phyloP scores from a whole-genome alignment of 2,329 filamentous ascomycete species.

The Calonectria multiphialidica region DNA sequence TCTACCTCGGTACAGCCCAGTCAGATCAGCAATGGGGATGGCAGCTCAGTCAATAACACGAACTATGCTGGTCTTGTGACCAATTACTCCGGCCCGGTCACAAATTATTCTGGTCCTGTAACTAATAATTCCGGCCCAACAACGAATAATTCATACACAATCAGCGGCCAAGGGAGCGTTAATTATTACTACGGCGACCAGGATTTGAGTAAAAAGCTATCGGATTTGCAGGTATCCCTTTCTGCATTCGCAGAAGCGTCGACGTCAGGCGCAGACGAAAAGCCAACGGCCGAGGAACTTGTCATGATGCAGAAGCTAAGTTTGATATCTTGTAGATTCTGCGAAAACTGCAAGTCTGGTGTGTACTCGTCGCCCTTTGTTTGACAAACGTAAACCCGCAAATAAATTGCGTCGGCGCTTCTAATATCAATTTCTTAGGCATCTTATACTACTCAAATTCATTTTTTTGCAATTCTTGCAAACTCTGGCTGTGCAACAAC shows the following conservation, averaged over 20 bases:
- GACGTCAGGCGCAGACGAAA: neutral
- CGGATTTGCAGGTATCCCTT: neutral
- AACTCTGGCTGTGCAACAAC: neutral
- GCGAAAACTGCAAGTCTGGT: neutral
- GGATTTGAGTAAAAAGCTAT: neutral
- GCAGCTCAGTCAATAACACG: neutral
- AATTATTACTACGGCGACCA: neutral
- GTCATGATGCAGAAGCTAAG: neutral
- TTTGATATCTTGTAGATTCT: neutral
- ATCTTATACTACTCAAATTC: neutral
- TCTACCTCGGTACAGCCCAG: neutral
- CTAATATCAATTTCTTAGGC: neutral
- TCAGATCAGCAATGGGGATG: neutral
- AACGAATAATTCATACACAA: neutral
- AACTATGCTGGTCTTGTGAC: neutral
- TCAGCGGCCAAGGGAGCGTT: neutral
- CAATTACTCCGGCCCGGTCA: neutral
- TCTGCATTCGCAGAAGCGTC: neutral
- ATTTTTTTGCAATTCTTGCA: neutral
- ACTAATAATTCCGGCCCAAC: neutral
- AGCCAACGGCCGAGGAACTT: neutral
- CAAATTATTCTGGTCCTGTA: neutral
- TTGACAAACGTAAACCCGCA: no score
- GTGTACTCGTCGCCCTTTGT: neutral
- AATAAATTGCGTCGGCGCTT: neutral